Conservation (phyloP, 768 basidiomycete species). For the Trichaptum fuscoviolaceum region DNA sequence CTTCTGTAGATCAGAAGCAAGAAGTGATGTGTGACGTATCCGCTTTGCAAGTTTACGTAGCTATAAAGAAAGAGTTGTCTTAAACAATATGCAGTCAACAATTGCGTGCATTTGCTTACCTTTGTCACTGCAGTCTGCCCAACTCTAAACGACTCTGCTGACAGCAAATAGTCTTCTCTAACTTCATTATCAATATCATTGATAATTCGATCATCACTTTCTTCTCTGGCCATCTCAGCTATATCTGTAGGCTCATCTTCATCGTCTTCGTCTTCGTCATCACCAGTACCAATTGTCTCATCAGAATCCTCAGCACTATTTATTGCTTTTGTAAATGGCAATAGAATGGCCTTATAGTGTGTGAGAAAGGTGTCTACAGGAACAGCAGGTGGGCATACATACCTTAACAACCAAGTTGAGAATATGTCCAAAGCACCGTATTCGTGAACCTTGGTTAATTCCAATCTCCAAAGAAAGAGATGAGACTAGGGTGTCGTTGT, state of each 20-base stretch:
- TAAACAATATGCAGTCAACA: too few species aligned
- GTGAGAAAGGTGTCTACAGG: neutral
- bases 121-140: too few species aligned
- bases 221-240: neutral
- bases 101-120: too few species aligned
- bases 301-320: conserved; percentile 6
- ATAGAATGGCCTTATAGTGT: conserved; percentile 19
- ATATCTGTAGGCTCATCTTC: neutral
- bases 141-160: too few species aligned
- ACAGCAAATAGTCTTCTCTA: too few species aligned
- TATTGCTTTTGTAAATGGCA: conserved; percentile 12
- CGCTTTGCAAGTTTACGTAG: conserved; percentile 9
- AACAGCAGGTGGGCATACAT: neutral
- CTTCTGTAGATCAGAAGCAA: conserved; percentile 10
- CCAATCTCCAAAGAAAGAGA: neutral
- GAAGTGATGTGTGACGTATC: conserved; percentile 11
- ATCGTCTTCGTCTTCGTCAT: conserved; percentile 1
- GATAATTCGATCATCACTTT: conserved; percentile 2
- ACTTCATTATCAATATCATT: conserved; percentile 3
- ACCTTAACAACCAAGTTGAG: conserved; percentile 19
- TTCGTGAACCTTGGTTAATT: conserved; percentile 3
- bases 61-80: too few species aligned
- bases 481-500: neutral
- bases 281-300: conserved; percentile 8
- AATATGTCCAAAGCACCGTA: conserved; percentile 17